Percentiles rank a stretch among this genome's conserved stretches.
Evolutionary conservation across 768 basidiomycete genomes (phyloP).

Genomic region (Panaeolus cyanescens): DNA sequence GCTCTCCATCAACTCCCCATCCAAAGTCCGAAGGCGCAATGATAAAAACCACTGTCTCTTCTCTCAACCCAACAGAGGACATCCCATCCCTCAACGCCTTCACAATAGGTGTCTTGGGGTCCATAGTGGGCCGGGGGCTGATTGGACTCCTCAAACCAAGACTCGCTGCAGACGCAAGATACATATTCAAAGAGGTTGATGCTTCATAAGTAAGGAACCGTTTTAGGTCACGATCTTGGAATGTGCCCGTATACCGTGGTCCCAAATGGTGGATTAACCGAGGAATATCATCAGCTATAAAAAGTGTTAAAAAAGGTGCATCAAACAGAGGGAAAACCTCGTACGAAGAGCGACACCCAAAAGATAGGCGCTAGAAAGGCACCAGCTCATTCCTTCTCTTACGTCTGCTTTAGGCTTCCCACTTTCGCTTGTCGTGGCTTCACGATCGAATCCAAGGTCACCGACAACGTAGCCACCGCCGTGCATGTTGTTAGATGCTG

Average conservation of each 20-base stretch:
- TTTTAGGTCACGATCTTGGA: constrained; percentile 70
- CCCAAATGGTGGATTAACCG: constrained; percentile 81
- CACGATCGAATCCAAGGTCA: background rate
- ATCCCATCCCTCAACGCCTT: constrained; percentile 54
- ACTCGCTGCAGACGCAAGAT: constrained; percentile 51
- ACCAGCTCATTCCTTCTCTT: constrained; percentile 48
- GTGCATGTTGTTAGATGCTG: background rate
- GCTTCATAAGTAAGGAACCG: constrained; percentile 86
- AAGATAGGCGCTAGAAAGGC: constrained; percentile 65
- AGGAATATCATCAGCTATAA: constrained; percentile 66
- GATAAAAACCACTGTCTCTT: constrained; percentile 22
- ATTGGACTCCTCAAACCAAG: constrained; percentile 1
- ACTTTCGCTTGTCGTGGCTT: background rate
- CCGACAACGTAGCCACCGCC: background rate
- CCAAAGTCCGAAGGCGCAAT: constrained; percentile 21
- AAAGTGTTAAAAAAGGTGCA: constrained; percentile 7
- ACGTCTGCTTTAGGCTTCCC: background rate
- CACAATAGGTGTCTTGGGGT: constrained; percentile 35
- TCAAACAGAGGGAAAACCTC: background rate
- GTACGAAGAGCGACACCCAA: constrained; percentile 60
- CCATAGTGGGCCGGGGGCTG: constrained; percentile 1
- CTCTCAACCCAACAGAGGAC: constrained; percentile 27
- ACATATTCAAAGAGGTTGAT: constrained; percentile 82
- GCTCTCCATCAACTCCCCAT: constrained; percentile 20
- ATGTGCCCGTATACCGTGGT: constrained; percentile 74